Evolutionary conservation across 148 eudicot genomes (phyloP).

Genomic region (Talinum fruticosum): DNA sequence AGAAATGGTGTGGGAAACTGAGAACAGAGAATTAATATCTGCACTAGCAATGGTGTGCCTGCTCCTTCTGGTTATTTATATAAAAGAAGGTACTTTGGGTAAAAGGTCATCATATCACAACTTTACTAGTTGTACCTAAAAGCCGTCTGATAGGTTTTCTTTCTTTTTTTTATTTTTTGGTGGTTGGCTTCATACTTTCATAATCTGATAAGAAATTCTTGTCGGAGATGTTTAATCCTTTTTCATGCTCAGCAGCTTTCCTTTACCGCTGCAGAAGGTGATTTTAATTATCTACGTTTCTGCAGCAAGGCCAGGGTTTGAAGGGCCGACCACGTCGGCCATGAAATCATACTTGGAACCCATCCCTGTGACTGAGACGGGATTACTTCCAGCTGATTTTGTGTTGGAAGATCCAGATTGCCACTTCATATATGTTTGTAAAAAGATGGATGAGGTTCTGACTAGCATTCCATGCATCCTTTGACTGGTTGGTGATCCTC

Average conservation of each 20-base stretch:
- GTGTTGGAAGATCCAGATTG: slow-evolving; percentile 86
- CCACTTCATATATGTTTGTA: slow-evolving; percentile 77
- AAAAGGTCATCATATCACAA: no score
- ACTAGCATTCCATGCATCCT: not conserved
- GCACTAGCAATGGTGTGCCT: no score
- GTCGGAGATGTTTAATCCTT: not conserved
- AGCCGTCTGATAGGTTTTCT: no score
- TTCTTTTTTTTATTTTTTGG: no score
- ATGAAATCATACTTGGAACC: slow-evolving; percentile 55
- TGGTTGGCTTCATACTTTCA: not conserved
- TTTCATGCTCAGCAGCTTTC: not conserved
- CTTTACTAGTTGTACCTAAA: no score
- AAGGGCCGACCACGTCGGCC: slow-evolving; percentile 44
- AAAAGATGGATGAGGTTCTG: slow-evolving; percentile 34
- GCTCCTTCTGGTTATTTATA: no score
- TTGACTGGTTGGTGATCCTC: not conserved
- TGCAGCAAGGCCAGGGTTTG: slow-evolving; percentile 95
- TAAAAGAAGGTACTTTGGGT: no score
- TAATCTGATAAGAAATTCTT: not conserved
- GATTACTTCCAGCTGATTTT: slow-evolving; percentile 59
- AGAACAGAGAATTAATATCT: no score
- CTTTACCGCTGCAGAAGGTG: not conserved
- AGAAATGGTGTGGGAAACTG: no score
- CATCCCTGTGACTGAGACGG: slow-evolving; percentile 64
- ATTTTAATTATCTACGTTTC: not conserved